Evolutionary conservation across 2,329 filamentous ascomycete genomes (phyloP).

Genomic region (Pseudonectria buxi): DNA sequence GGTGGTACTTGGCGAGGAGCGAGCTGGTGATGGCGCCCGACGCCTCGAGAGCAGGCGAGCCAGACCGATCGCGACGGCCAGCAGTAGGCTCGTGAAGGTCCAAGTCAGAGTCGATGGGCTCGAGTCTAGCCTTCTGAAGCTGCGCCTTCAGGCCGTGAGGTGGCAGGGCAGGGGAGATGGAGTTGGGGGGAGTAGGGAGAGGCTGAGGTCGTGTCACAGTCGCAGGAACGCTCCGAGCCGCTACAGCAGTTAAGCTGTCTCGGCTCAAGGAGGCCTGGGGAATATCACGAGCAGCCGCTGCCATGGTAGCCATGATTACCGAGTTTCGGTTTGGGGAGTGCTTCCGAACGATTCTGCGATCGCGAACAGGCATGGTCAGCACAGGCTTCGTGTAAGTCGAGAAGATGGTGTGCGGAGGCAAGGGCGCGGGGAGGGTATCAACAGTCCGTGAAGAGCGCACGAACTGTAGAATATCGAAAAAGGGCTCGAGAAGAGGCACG

Average conservation of each 20-base stretch:
- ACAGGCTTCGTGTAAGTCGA: slow-evolving; percentile 1
- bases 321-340: slow-evolving; percentile 28
- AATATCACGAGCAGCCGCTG: slow-evolving; percentile 62
- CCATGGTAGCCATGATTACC: slow-evolving; percentile 57
- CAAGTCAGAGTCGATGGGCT: slow-evolving; percentile 75
- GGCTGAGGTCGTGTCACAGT: slow-evolving; percentile 54
- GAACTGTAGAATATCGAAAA: slow-evolving; percentile 2
- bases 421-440: neutral
- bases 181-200: slow-evolving; percentile 89
- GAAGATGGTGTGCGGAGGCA: too few relatives aligned
- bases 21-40: slow-evolving; percentile 75
- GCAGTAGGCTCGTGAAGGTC: slow-evolving; percentile 63
- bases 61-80: slow-evolving; percentile 26
- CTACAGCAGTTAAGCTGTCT: slow-evolving; percentile 70
- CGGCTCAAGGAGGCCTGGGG: slow-evolving; percentile 52
- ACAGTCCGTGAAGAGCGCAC: slow-evolving; percentile 7
- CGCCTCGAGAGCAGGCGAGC: slow-evolving; percentile 56
- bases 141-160: slow-evolving; percentile 72
- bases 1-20: slow-evolving; percentile 81
- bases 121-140: slow-evolving; percentile 52
- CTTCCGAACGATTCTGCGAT: slow-evolving; percentile 41
- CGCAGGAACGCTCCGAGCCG: slow-evolving; percentile 56
- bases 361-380: slow-evolving; percentile 11
- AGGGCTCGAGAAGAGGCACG: slow-evolving; percentile 3
- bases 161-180: slow-evolving; percentile 81